Evolutionary conservation across 306 rosid species (phyloP).

Genomic region (Potentilla sterilis): DNA sequence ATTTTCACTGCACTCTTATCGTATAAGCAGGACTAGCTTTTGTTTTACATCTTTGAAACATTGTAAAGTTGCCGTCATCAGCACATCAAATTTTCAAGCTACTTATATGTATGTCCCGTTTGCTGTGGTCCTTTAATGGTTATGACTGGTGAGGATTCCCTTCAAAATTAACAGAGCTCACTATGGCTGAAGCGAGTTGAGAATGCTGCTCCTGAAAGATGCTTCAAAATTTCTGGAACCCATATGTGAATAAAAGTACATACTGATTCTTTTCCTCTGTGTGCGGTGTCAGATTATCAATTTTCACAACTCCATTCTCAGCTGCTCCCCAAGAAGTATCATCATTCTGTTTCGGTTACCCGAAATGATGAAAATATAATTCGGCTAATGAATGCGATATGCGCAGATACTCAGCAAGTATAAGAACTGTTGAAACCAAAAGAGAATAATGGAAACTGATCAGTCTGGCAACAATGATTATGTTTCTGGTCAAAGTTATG

Average conservation of each 20-base stretch:
- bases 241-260: neutral
- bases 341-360: neutral
- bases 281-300: neutral
- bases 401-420: neutral
- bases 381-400: neutral
- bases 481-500: neutral
- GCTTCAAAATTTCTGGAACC: neutral
- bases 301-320: neutral
- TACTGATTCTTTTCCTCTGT: neutral
- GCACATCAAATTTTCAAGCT: neutral
- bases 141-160: neutral
- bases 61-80: neutral
- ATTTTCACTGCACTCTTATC: neutral
- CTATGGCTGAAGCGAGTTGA: neutral
- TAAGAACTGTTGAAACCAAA: neutral
- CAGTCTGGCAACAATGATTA: neutral
- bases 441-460: neutral
- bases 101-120: neutral
- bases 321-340: neutral
- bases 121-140: neutral
- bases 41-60: neutral
- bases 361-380: neutral
- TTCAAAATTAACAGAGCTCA: neutral
- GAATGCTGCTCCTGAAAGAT: neutral
- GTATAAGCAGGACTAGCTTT: neutral